These are phyloP conservation scores for Pterocarpus macrocarpus DNA, from an alignment of 306 rosid genomes.

Conservation along the genomic window DNA sequence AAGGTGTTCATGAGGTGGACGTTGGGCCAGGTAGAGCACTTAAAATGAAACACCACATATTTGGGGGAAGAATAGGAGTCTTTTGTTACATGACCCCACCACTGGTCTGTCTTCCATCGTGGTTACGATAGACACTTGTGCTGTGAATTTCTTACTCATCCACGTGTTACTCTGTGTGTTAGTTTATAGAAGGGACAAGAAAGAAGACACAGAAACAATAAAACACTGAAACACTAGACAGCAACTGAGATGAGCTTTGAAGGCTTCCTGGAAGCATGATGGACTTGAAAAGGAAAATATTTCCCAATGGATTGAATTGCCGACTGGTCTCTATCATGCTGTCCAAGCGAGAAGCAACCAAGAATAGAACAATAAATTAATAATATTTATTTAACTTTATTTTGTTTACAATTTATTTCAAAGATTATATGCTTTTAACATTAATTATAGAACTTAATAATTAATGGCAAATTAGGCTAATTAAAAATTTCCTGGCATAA, in stretches of 20 bases:
- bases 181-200: conserved; percentile 31
- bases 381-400: not conserved
- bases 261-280: conserved; percentile 32
- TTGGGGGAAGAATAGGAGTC: too few relatives aligned
- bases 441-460: too few relatives aligned
- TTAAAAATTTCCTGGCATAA: too few relatives aligned
- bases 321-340: conserved; percentile 41
- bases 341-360: not conserved
- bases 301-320: not conserved
- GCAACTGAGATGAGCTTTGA: conserved; percentile 24
- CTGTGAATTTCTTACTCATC: conserved; percentile 14
- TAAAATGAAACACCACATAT: too few relatives aligned
- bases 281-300: conserved; percentile 18
- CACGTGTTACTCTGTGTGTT: conserved; percentile 22
- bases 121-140: conserved; percentile 11
- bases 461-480: too few relatives aligned
- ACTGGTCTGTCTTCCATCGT: conserved; percentile 7
- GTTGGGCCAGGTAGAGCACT: too few relatives aligned
- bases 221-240: conserved; percentile 27
- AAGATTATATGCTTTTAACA: too few relatives aligned
- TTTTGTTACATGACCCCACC: too few relatives aligned
- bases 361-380: not conserved
- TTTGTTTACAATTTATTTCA: too few relatives aligned
- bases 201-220: conserved; percentile 31
- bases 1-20: too few relatives aligned